Base-by-base conservation (phyloP, 306 rosid species). In the Delonix regia region DNA sequence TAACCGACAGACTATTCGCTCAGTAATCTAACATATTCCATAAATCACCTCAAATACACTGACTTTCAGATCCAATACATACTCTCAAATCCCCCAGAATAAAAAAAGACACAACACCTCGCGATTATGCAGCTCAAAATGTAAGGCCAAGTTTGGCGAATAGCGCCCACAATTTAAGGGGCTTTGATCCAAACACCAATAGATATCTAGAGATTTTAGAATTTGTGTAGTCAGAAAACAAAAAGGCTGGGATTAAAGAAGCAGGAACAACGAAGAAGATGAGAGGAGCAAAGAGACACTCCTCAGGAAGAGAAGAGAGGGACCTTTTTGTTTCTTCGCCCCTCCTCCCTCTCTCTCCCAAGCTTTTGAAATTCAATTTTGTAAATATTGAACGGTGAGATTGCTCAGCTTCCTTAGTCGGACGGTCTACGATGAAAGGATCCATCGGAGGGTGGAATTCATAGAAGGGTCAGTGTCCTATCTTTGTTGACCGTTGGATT, bases 311-410 rank as follows among this genome's bases (percentile, higher is more conserved):
- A 28, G 69, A 60, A 45, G 83, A 49, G 80, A 83, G 81, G 86
- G 73, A 80, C 78, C 49, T 86, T 80, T 64, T 81, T 80, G 74
- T 77, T 44, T 80, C 84, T 81, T 84, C 83, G 80, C 76, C 81
- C 80, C 44, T 83, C 87, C 97, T 89, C 99, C 97, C 99, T 85
- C 99, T 92, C 94, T 87, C 93, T 88, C 65, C 87, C 71, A 63
- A 88, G 84, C 89, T 93, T 96, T 96, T 96, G 96, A 96, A 96
- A 87, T 96, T 96, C 94, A 92, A 96, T 90, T 95, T 90, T 74
- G 83, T 82, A 51, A 85, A 69, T 84, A 87, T 82, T 88, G 70
- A 79, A 96, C 93, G 98, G 97, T 69, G 48, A 0, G 97, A 89
- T 89, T 27, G n/a, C 13, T 5, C 19, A 22, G 4, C 5, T 1